Evolutionary conservation across 169 alveolate genomes (phyloP).

Genomic region (Pseudocohnilembus persalinus): DNA sequence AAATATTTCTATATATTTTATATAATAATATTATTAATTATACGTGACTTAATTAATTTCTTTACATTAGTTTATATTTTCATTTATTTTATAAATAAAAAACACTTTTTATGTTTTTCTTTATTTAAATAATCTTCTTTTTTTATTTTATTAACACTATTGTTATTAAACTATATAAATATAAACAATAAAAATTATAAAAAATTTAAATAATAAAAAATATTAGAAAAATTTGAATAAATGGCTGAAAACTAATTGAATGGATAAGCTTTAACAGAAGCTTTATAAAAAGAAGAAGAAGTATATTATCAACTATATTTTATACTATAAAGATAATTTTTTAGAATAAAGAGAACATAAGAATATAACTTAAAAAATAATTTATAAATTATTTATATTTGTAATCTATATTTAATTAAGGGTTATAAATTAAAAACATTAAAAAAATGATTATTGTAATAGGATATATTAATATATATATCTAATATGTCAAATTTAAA

Average conservation of each 20-base stretch:
- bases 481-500: background rate
- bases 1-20: too few species aligned
- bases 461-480: background rate
- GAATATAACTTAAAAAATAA: background rate
- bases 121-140: too few species aligned
- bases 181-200: background rate
- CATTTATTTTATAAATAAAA: too few species aligned
- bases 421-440: too few species aligned
- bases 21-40: too few species aligned
- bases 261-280: background rate
- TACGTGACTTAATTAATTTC: too few species aligned
- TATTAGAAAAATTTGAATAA: background rate
- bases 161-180: too few species aligned
- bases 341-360: background rate
- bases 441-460: too few species aligned
- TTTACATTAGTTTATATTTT: too few species aligned
- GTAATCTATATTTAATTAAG: background rate
- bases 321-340: background rate
- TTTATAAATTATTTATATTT: too few species aligned
- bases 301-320: background rate
- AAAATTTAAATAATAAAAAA: conserved; percentile 9
- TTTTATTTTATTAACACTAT: too few species aligned
- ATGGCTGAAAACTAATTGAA: conserved; percentile 14
- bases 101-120: too few species aligned
- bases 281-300: conserved; percentile 21